Percentiles rank a stretch among this genome's conserved stretches.
These are phyloP conservation scores for Penicillium sp. DNA, from an alignment of 2,329 filamentous ascomycete genomes.

Conservation along the genomic window DNA sequence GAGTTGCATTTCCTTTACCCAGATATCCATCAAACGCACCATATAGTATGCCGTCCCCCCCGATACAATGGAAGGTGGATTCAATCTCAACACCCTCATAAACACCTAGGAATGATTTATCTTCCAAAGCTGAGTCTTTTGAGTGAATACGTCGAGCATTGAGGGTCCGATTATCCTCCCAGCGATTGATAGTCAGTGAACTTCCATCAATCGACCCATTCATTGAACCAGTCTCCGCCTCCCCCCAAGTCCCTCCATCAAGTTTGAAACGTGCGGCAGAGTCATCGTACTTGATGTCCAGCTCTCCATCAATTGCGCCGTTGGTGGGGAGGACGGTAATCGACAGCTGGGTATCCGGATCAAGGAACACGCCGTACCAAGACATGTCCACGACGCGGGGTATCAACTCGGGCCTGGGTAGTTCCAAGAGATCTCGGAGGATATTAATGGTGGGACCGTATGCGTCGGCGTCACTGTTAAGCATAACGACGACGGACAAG, in stretches of 20 bases:
- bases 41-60: slow-evolving; percentile 41
- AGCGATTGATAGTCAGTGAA: slow-evolving; percentile 25
- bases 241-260: slow-evolving; percentile 6
- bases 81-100: slow-evolving; percentile 40
- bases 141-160: slow-evolving; percentile 21
- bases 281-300: slow-evolving; percentile 32
- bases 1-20: slow-evolving; percentile 38
- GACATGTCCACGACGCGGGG: slow-evolving; percentile 13
- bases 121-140: slow-evolving; percentile 9
- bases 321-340: slow-evolving; percentile 25
- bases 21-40: slow-evolving; percentile 45
- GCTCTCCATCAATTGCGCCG: slow-evolving; percentile 24
- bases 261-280: slow-evolving; percentile 24
- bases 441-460: slow-evolving; percentile 28
- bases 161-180: slow-evolving; percentile 31
- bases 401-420: slow-evolving; percentile 11
- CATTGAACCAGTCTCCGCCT: slow-evolving; percentile 25
- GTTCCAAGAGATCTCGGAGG: slow-evolving; percentile 31
- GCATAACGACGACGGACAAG: slow-evolving; percentile 42
- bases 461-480: slow-evolving; percentile 41
- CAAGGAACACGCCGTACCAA: slow-evolving; percentile 43
- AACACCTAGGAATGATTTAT: slow-evolving; percentile 23
- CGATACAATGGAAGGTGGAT: slow-evolving; percentile 37
- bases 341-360: slow-evolving; percentile 35
- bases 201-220: slow-evolving; percentile 33